Base-by-base conservation (phyloP, 192 early-diverging fungal genomes). In the Backusella tarrabulga region DNA sequence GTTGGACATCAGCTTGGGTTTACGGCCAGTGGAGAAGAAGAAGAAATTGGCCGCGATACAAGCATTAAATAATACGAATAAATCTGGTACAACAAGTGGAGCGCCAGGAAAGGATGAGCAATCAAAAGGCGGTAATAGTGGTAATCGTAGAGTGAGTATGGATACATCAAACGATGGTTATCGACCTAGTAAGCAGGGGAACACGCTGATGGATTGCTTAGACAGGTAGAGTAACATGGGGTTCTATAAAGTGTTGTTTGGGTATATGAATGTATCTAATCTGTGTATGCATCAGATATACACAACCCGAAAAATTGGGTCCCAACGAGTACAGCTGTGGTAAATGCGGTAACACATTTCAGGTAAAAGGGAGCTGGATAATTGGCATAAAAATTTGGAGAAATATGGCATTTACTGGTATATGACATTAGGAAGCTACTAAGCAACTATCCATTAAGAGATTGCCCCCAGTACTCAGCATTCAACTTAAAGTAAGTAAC, bases 361-460 rank as follows among this genome's bases (percentile, higher is more conserved):
- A 82, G 73, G 80, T 79, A 66, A 15, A 46, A 70, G 6, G 14
- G 26, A 32, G 17, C 11, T 56, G n/a, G 29, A 35, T 40, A 68
- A 11, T 21, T 9, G 3, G 3, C 54, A 56, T 26, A 21, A 2
- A 23, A 32, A 32, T 32, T 32, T 32, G 32, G 32, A 32, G 32
- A 32, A 11, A 67, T 34, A 40, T 34, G 6, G 19, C 8, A 23
- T 23, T 76, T 36, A 41, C 38, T 32, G 6, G 5, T 68, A 34
- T 50, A 71, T 80, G 0, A 23, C 81, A 21, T 15, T 67, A 90
- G 76, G 90, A 90, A 42, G 95, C 95, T 1, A 91, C 90, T 34
- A 99, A 99, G 86, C 96, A 96, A 77, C 85, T 99, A 17, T 94
- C 94, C 1, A 77, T 98, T 19, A 95, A 96, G 68, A 83, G 87